Percentiles rank a stretch among this genome's conserved stretches.
Conservation (phyloP, 139 green algal species). For the Closterium sp. region DNA sequence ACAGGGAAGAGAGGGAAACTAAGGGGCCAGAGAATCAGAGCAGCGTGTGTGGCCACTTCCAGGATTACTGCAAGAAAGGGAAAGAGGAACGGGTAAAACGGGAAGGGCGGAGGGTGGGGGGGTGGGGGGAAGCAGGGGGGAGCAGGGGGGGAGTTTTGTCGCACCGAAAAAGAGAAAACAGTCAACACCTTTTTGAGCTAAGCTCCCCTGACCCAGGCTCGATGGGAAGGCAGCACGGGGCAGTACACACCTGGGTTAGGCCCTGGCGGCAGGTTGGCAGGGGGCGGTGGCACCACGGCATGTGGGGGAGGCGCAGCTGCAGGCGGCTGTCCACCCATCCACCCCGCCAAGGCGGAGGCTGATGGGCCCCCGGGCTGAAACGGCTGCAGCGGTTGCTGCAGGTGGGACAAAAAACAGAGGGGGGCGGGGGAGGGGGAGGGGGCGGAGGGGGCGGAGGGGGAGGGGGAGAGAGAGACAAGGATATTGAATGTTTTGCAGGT, state of each 20-base stretch:
- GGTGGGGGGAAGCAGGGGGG: not conserved
- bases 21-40: too few relatives aligned
- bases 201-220: too few relatives aligned
- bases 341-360: slow-evolving; percentile 32
- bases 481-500: not conserved
- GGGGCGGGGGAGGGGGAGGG: not conserved
- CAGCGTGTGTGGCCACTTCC: too few relatives aligned
- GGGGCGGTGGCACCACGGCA: not conserved
- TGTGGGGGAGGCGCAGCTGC: not conserved
- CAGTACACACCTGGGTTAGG: slow-evolving; percentile 19
- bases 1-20: too few relatives aligned
- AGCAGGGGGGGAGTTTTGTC: too few relatives aligned
- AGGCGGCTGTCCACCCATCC: slow-evolving; percentile 24
- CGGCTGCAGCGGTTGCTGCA: slow-evolving; percentile 13
- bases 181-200: too few relatives aligned
- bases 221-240: too few relatives aligned
- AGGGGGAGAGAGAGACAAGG: not conserved
- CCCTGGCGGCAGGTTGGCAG: not conserved
- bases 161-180: too few relatives aligned
- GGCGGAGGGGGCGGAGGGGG: too few relatives aligned
- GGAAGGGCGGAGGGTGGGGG: not conserved
- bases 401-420: not conserved
- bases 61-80: too few relatives aligned
- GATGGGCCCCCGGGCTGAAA: slow-evolving; percentile 37
- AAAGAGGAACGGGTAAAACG: too few relatives aligned